Percentiles rank a stretch among this genome's conserved stretches.
Evolutionary conservation across 225 moss, liverwort and hornwort genomes (phyloP).

Genomic region (Pleurozium schreberi): DNA sequence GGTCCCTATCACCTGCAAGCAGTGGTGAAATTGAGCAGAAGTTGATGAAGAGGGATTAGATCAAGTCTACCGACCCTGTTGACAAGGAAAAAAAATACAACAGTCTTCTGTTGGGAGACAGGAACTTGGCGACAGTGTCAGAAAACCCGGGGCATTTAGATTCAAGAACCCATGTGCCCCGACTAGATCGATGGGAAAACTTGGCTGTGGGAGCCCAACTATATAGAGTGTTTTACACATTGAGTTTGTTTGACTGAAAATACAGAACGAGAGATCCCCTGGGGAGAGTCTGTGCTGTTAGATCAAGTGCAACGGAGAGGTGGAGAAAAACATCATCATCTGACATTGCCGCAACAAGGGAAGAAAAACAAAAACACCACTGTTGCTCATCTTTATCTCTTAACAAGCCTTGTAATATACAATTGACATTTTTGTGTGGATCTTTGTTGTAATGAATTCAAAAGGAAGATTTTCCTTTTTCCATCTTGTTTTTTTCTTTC

Average conservation of each 20-base stretch:
- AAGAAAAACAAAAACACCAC: not conserved
- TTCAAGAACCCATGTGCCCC: conserved; percentile 17
- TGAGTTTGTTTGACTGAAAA: conserved; percentile 21
- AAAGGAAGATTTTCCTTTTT: conserved; percentile 14
- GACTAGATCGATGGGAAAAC: not conserved
- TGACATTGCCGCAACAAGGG: not conserved
- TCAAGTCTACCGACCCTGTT: conserved; percentile 2
- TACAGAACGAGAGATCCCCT: conserved; percentile 8
- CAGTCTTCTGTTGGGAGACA: not conserved
- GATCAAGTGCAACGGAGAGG: not conserved
- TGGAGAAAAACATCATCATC: not conserved
- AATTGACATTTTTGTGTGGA: conserved; percentile 40
- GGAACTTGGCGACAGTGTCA: not conserved
- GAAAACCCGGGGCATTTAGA: conserved; percentile 16
- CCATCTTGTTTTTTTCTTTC: not conserved
- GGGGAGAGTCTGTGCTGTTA: conserved; percentile 4
- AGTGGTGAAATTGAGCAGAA: conserved; percentile 17
- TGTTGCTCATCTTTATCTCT: not conserved
- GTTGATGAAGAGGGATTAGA: not conserved
- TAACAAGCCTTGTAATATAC: conserved; percentile 41
- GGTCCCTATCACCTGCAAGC: conserved; percentile 6
- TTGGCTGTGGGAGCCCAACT: conserved; percentile 33
- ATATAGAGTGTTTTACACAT: conserved; percentile 36
- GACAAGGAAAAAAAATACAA: not conserved
- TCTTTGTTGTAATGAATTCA: conserved; percentile 27